Base-by-base conservation (phyloP, 306 rosid genomes). In the Malus sylvestris region DNA sequence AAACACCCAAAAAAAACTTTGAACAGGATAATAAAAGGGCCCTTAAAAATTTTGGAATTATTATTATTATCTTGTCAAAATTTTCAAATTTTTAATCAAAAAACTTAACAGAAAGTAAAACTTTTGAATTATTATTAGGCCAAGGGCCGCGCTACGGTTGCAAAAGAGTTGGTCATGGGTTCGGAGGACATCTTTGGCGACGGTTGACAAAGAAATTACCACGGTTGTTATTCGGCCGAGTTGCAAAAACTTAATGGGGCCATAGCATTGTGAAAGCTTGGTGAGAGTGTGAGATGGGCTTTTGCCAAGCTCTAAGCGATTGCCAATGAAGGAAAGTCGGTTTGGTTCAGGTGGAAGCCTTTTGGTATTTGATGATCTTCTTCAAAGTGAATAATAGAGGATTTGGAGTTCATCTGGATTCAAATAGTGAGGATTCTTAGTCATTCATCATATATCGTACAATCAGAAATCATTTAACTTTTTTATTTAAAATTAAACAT, bases 291-390 rank as follows among this genome's bases (percentile, higher is more conserved):
- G 70, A 58, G 68, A 77, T 83, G 88, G 14, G 91, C 87, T 25
- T 73, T 81, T 60, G 1, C 85, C 94, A 2, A 85, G 76, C 51
- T 81, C 84, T 27, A 25, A 80, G 40, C 87, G 86, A 80, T 89
- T 89, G 5, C 92, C 94, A 0, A 89, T 38, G 0, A 89, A 4
- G 1, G 87, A 90, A 19, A 79, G 8, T 1, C 81, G 89, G 0
- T 2, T 15, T 2, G 92, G 97, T 3, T 92, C 88, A 1, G 91
- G 92, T 53, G 93, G 88, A 15, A 40, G 29, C 6, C 64, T 38
- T 44, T 8, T 58, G 6, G 30, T 22, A 18, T 1, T 51, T 65
- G 27, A 15, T 49, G 55, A 51, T 1, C 44, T 78, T 1, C 40
- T 75, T 33, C 42, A 10, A 29, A 33, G 15, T 2, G 68, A 71